phyloP scores from a whole-genome alignment of 371 early-diverging fungal genomes.

The Chytridiales sp. region DNA sequence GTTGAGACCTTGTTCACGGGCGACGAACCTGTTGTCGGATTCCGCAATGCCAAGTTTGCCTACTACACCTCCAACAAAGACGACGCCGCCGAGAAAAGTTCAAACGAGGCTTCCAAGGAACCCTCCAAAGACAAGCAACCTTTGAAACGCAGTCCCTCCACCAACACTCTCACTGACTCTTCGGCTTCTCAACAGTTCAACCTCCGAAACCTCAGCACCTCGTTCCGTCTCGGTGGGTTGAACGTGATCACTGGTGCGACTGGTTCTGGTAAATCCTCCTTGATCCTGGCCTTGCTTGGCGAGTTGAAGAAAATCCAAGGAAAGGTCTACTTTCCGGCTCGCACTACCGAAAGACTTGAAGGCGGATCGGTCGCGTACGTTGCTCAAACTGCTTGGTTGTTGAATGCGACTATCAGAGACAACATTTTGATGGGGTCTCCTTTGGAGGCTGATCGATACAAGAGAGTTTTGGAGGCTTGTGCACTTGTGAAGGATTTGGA shows the following conservation, averaged over 20 bases:
- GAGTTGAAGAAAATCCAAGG: conserved; percentile 80
- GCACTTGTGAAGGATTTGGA: conserved; percentile 78
- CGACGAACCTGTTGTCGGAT: conserved; percentile 8
- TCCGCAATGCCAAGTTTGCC: conserved; percentile 18
- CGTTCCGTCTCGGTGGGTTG: conserved; percentile 58
- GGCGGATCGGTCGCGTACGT: conserved; percentile 44
- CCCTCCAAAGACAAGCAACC: not conserved
- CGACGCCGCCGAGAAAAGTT: not conserved
- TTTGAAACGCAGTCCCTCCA: not conserved
- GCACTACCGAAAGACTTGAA: not conserved
- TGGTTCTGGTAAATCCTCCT: conserved; percentile 63
- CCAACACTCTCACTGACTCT: not conserved
- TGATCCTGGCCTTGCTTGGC: conserved; percentile 64
- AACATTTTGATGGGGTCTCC: conserved; percentile 56
- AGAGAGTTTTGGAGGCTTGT: conserved; percentile 44
- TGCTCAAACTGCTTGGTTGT: conserved; percentile 56
- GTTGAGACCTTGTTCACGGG: not conserved
- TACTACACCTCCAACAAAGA: conserved; percentile 5
- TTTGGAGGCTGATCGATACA: conserved; percentile 48
- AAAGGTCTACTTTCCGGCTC: conserved; percentile 11
- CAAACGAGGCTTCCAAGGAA: not conserved
- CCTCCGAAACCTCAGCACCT: conserved; percentile 17
- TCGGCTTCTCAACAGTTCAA: not conserved
- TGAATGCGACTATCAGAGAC: conserved; percentile 57
- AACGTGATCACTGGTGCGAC: conserved; percentile 70